These are phyloP conservation scores for Penicillium hesseltinei DNA, from an alignment of 2,329 filamentous ascomycete species.

Conservation along the genomic window DNA sequence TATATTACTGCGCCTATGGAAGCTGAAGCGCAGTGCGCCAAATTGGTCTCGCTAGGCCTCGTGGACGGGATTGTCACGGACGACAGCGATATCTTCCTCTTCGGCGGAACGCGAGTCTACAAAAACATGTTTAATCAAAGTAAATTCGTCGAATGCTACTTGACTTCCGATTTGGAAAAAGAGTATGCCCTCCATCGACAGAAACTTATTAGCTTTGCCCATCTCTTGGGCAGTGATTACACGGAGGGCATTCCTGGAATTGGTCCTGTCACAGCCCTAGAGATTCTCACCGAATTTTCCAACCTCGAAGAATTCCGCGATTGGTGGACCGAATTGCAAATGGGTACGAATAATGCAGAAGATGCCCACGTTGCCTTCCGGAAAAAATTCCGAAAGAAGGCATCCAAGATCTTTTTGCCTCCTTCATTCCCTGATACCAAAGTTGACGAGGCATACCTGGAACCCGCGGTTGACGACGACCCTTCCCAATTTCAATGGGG, in stretches of 20 bases:
- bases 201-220: conserved; percentile 84
- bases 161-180: conserved; percentile 76
- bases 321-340: conserved; percentile 84
- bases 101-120: conserved; percentile 93
- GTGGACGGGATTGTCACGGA: conserved; percentile 98
- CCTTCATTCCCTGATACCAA: conserved; percentile 72
- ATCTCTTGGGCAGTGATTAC: conserved; percentile 90
- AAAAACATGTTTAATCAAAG: conserved; percentile 99
- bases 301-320: conserved; percentile 71
- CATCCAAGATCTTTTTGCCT: conserved; percentile 81
- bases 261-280: conserved; percentile 89
- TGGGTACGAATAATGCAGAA: conserved; percentile 56
- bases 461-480: conserved; percentile 80
- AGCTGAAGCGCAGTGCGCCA: conserved; percentile 94
- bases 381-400: conserved; percentile 82
- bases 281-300: conserved; percentile 88
- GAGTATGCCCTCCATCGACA: conserved; percentile 85
- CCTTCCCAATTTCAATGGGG: conserved; percentile 89
- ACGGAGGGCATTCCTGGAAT: conserved; percentile 88
- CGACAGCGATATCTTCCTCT: conserved; percentile 93
- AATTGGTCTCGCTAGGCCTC: conserved; percentile 78
- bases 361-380: conserved; percentile 66
- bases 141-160: conserved; percentile 96
- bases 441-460: conserved; percentile 78
- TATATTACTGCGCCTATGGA: conserved; percentile 99